phyloP scores from a whole-genome alignment of 441 rosid species.

The Dalechampia spathulata region DNA sequence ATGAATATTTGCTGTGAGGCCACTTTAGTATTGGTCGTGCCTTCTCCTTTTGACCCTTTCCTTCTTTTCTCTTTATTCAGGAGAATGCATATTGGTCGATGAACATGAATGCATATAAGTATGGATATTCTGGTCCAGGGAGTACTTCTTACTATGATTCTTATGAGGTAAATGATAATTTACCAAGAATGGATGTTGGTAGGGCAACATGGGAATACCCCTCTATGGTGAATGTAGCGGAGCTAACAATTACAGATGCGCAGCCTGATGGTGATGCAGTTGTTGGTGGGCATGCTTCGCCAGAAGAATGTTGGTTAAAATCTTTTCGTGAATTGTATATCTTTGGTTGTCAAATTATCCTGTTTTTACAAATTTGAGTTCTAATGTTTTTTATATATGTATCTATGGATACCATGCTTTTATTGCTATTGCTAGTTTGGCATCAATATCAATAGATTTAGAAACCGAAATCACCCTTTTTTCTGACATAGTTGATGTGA shows the following conservation, averaged over 20 bases:
- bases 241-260: conserved; percentile 31
- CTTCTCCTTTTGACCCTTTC: not conserved
- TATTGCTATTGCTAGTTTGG: too few species aligned
- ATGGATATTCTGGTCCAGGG: conserved; percentile 63
- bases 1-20: not conserved
- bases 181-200: conserved; percentile 48
- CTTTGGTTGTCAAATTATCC: not conserved
- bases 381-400: not conserved
- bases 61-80: conserved; percentile 22
- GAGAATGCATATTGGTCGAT: conserved; percentile 62
- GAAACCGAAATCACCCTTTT: too few species aligned
- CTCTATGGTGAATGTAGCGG: conserved; percentile 30
- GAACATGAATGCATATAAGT: conserved; percentile 71
- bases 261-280: conserved; percentile 33
- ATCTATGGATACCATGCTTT: not conserved
- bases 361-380: not conserved
- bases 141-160: conserved; percentile 45
- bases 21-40: not conserved
- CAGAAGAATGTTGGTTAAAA: conserved; percentile 59
- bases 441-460: too few species aligned
- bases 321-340: not conserved
- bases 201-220: conserved; percentile 62
- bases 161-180: conserved; percentile 51
- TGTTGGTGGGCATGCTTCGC: conserved; percentile 29
- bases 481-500: too few species aligned